A percentile compares a stretch with the other conserved stretches of the same genome.
Evolutionary conservation across 257 asterid genomes (phyloP).

Genomic region (Solanum dulcamara): DNA sequence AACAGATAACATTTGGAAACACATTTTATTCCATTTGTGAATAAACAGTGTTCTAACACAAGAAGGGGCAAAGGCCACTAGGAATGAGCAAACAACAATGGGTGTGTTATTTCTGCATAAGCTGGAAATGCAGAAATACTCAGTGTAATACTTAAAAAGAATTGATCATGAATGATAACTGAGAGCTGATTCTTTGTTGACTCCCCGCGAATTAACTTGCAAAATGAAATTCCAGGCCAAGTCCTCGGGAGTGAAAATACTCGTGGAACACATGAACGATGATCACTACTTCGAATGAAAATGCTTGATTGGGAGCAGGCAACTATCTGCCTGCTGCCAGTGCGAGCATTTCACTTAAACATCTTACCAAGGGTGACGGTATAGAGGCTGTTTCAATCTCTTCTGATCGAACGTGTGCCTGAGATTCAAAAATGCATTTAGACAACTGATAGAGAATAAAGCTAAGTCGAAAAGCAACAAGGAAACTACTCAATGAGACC

Average conservation of each 20-base stretch:
- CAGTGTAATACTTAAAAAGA: no score
- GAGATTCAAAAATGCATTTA: background rate
- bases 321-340: background rate
- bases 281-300: constrained; percentile 2
- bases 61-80: background rate
- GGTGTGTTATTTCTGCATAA: background rate
- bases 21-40: background rate
- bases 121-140: background rate
- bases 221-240: background rate
- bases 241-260: background rate
- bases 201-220: background rate
- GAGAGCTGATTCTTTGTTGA: background rate
- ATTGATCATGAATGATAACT: background rate
- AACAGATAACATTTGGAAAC: background rate
- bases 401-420: constrained; percentile 95
- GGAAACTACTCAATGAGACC: constrained; percentile 76
- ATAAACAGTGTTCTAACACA: background rate
- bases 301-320: background rate
- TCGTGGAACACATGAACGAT: constrained; percentile 15
- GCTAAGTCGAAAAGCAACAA: background rate
- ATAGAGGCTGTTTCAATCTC: constrained; percentile 92
- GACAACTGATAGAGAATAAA: background rate
- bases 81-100: background rate
- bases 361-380: constrained; percentile 99
- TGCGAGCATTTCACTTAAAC: constrained; percentile 50